Percentiles rank a stretch among this genome's conserved stretches.
These are phyloP conservation scores for Friedmanniomyces simplex DNA, from an alignment of 495 filamentous ascomycete species.

Conservation along the genomic window DNA sequence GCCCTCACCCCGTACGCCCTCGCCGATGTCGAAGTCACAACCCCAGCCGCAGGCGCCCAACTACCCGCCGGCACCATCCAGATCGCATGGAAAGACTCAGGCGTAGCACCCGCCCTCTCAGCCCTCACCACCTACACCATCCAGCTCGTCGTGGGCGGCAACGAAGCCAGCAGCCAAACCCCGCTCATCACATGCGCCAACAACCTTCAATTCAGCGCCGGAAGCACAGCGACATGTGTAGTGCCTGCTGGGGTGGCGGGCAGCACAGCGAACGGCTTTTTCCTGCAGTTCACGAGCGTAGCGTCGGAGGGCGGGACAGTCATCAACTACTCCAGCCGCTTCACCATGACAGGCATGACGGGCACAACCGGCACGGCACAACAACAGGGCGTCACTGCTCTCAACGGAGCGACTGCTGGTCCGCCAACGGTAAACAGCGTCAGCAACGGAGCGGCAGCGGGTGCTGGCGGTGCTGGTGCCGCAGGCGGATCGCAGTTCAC, in stretches of 20 bases:
- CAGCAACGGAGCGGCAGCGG: constrained; percentile 14
- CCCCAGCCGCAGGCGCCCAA: constrained; percentile 39
- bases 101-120: constrained; percentile 37
- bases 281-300: constrained; percentile 51
- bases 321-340: constrained; percentile 52
- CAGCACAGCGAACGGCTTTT: constrained; percentile 36
- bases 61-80: constrained; percentile 36
- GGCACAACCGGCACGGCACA: constrained; percentile 46
- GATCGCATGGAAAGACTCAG: constrained; percentile 51
- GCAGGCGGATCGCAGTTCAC: constrained; percentile 27
- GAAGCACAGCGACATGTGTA: constrained; percentile 42
- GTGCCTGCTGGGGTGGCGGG: constrained; percentile 41
- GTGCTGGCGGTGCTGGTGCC: constrained; percentile 12
- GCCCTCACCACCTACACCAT: constrained; percentile 49
- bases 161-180: constrained; percentile 38
- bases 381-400: constrained; percentile 30
- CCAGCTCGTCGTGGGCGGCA: constrained; percentile 55
- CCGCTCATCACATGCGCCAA: constrained; percentile 36
- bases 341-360: constrained; percentile 57
- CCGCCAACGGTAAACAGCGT: constrained; percentile 34
- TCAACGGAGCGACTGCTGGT: constrained; percentile 33
- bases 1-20: constrained; percentile 36
- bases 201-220: constrained; percentile 36
- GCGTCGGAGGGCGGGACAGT: constrained; percentile 41
- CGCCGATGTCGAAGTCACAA: constrained; percentile 46